Base-by-base conservation (phyloP, 208 protist species). In the Leishmania major region DNA sequence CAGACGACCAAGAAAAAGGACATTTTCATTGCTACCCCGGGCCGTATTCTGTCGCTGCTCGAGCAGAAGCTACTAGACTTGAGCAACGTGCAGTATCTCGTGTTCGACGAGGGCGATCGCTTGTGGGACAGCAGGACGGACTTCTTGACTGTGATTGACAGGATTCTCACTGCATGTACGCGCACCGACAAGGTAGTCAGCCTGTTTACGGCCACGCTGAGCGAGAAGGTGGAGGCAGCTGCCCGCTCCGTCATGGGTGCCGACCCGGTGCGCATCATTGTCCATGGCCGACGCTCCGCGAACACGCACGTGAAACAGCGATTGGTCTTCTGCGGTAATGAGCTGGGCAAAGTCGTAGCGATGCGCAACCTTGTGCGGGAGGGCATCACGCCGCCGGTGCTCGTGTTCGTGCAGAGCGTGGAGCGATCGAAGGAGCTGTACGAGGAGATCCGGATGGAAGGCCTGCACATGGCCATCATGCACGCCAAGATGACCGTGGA, bases 71-170 rank as follows among this genome's bases (percentile, higher is more conserved):
- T 96, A 47, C 79, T 98, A 59, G 86, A 94, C 83, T 85, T 98
- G 31, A 78, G 83, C 66, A 81, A 88, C 6, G 94, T 97, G 66
- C 82, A 97, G 88, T 97, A 96, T 86, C 67, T 98, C 43, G 96
- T 99, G n/a, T 98, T 99, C 84, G 99, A 99, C 88, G 99, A 99
- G 86, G 99, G 96, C 67, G 99, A 99, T 90, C 89, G 94, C 40
- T 91, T 99, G 55, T 99, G 99, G 87, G 98, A 99, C 85, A 91
- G 79, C 47, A 91, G 86, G 78, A 93, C 90, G 43, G 92, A 97
- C 78, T 95, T 97, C 81, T 60, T 96, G 25, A 40, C 72, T 69
- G 89, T 96, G 31, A 88, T 99, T 19, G 96, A 99, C 81, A 89
- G 91, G 77, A 96, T 99, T 69, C 82, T 99, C 31, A 88, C 87